Percentiles rank a stretch among this genome's conserved stretches.
These are phyloP conservation scores for Elaeis guineensis DNA, from an alignment of 176 grass and related monocot species.

Conservation along the genomic window DNA sequence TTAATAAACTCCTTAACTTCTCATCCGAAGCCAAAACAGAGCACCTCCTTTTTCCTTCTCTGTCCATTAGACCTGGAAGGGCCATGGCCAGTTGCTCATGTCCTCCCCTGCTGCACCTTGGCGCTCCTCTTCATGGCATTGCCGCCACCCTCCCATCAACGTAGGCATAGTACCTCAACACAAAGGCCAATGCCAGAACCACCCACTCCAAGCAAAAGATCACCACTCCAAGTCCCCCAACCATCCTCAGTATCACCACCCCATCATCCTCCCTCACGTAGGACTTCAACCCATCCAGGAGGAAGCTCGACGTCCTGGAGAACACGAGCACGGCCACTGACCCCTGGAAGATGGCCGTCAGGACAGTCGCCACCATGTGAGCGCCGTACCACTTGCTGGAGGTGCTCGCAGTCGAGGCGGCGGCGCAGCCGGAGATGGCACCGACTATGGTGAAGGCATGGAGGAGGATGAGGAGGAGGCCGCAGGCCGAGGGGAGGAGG, in stretches of 20 bases:
- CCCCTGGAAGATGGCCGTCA: slow-evolving; percentile 16
- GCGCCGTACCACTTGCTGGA: slow-evolving; percentile 6
- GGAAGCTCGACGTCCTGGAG: neutral
- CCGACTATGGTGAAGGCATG: slow-evolving; percentile 9
- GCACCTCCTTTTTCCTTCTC: too few species aligned
- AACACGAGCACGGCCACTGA: slow-evolving; percentile 8
- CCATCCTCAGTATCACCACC: slow-evolving; percentile 13
- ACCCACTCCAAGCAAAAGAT: slow-evolving; percentile 22
- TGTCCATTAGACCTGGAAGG: neutral
- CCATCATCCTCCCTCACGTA: slow-evolving; percentile 14
- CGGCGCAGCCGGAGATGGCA: slow-evolving; percentile 4
- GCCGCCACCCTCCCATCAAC: neutral
- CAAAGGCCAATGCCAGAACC: slow-evolving; percentile 10
- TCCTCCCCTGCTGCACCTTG: slow-evolving; percentile 4
- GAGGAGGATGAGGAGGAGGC: slow-evolving; percentile 22
- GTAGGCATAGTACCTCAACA: slow-evolving; percentile 8
- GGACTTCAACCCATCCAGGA: neutral
- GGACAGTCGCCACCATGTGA: slow-evolving; percentile 13
- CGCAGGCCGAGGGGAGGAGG: slow-evolving; percentile 11
- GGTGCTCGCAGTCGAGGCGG: neutral
- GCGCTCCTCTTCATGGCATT: neutral
- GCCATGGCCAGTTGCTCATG: neutral
- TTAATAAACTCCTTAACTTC: too few species aligned
- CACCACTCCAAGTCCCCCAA: neutral
- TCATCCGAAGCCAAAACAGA: too few species aligned